Evolutionary conservation across 305 asterid species (phyloP), one percentile per base, ranked within the genome.

Genomic region (Fraxinus sp.): DNA sequence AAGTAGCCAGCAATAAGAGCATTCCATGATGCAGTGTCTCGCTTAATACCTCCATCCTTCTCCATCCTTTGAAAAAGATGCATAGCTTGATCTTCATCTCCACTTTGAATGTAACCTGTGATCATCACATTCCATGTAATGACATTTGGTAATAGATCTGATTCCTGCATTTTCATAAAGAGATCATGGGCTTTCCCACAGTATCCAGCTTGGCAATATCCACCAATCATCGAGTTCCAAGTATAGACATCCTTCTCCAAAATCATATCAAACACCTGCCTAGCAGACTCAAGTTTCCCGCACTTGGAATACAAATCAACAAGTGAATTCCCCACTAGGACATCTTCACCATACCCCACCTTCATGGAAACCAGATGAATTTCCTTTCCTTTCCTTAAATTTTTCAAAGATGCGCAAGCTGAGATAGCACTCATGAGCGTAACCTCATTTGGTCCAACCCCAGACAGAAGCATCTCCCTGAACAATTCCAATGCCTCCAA

Each of bases 221-320:
- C 98, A 49, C 91, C 92, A 74, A 94, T 93, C 95, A 94, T 88
- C 14, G 98, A 88, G 81, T 94, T 94, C 97, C 97, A 93, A 66
- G 97, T 88, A 77, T 89, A 94, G 5, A 91, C 90, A 86, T 94
- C 98, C 84, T 87, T 94, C 75, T 70, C 84, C 0, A 79, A 49
- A 46, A 93, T 87, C 79, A 35, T 80, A 84, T 91, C 92, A 78
- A 94, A 94, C 75, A 93, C 93, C 76, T 22, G 64, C 36, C 86
- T 89, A 1, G 98, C 95, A 84, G 90, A 79, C 37, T 90, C 91
- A 57, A 92, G 90, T 76, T 90, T 89, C 79, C 89, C 88, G 85
- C 94, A 89, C 85, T 93, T 94, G 26, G 97, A 93, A 74, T 94
- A 94, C 95, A 94, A 88, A 80, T 93, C 95, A 71, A 94, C 78